Percentiles rank a stretch among this genome's conserved stretches.
phyloP scores from a whole-genome alignment of 352 stramenopile species.

The Phytophthora boehmeriae region DNA sequence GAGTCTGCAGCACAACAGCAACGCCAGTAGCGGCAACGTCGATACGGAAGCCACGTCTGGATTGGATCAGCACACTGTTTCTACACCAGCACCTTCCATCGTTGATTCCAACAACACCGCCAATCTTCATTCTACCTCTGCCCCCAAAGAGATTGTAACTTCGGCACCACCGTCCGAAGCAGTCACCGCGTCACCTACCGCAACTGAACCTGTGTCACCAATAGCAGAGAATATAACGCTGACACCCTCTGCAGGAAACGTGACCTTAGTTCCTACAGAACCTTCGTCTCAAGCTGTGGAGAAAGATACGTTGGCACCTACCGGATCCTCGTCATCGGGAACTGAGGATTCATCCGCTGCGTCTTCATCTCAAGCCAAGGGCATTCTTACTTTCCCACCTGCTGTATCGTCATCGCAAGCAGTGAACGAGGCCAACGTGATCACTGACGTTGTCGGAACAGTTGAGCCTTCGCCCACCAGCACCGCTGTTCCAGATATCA shows the following conservation, averaged over 20 bases:
- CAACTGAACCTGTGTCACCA: too few species aligned
- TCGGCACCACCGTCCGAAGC: background rate
- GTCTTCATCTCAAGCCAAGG: too few species aligned
- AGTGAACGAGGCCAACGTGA: slow-evolving; percentile 24
- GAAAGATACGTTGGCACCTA: too few species aligned
- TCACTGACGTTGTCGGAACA: slow-evolving; percentile 8
- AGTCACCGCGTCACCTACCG: too few species aligned
- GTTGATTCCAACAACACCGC: background rate
- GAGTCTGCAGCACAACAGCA: background rate
- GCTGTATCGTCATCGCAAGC: slow-evolving; percentile 5
- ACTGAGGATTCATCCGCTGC: too few species aligned
- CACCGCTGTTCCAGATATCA: slow-evolving; percentile 10
- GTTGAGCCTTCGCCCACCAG: slow-evolving; percentile 9
- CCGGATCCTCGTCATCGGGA: too few species aligned
- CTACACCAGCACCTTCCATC: background rate
- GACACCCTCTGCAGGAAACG: too few species aligned
- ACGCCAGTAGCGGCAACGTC: slow-evolving; percentile 13
- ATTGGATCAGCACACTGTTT: background rate
- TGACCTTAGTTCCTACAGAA: too few species aligned
- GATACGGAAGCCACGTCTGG: background rate
- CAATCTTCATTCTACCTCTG: background rate
- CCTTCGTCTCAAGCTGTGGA: too few species aligned
- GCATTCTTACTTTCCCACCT: too few species aligned
- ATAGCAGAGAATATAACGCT: too few species aligned
- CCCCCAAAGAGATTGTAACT: slow-evolving; percentile 1